These are phyloP conservation scores for Venturia effusa DNA, from an alignment of 2,329 filamentous ascomycete genomes.

Conservation along the genomic window DNA sequence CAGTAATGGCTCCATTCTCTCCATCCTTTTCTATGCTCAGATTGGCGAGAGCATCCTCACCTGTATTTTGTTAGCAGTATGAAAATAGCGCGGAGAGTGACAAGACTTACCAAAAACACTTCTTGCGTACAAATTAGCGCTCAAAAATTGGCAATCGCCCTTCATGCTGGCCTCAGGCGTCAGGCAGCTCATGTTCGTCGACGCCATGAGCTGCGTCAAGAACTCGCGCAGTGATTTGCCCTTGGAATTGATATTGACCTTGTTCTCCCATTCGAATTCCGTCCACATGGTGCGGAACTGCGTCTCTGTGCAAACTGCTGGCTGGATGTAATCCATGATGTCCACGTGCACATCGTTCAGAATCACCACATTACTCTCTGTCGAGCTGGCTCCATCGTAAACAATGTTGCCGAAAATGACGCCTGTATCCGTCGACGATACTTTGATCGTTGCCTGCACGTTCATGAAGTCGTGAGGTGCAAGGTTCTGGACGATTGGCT, in stretches of 20 bases:
- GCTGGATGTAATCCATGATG: constrained; percentile 99
- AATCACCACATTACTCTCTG: constrained; percentile 93
- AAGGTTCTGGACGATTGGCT: constrained; percentile 91
- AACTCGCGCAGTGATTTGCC: constrained; percentile 86
- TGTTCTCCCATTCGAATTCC: constrained; percentile 99
- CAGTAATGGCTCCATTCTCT: constrained; percentile 87
- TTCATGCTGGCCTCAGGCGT: constrained; percentile 94
- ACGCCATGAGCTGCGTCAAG: constrained; percentile 88
- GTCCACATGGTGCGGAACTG: constrained; percentile 99
- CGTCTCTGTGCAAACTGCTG: constrained; percentile 90
- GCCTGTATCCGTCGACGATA: constrained; percentile 93
- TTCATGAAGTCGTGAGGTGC: constrained; percentile 95
- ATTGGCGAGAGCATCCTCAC: constrained; percentile 96
- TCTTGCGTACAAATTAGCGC: constrained; percentile 89
- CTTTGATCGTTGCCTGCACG: constrained; percentile 97
- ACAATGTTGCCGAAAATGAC: constrained; percentile 99
- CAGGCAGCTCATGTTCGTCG: constrained; percentile 96
- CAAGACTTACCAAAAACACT: constrained; percentile 86
- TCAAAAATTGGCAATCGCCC: constrained; percentile 96
- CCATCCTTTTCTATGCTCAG: constrained; percentile 96
- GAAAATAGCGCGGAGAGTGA: neutral
- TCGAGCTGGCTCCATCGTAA: constrained; percentile 86
- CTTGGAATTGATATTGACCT: constrained; percentile 99
- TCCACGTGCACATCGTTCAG: constrained; percentile 97
- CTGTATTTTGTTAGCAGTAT: constrained; percentile 38